A percentile compares a stretch with the other conserved stretches of the same genome.
These are phyloP conservation scores for Jacaranda copaia DNA, from an alignment of 257 asterid species.

Conservation along the genomic window DNA sequence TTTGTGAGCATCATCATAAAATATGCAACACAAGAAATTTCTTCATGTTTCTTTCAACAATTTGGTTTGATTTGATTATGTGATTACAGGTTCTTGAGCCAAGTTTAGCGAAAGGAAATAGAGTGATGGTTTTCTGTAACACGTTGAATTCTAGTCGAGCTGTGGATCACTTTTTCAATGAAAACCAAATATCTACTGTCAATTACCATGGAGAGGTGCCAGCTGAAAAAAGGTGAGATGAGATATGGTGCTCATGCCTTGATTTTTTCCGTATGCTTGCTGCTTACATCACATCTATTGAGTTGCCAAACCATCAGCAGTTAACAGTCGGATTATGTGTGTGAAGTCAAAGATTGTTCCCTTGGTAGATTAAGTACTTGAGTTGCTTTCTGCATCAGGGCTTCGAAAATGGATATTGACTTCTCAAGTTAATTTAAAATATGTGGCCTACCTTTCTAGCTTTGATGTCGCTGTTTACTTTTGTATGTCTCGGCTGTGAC, in stretches of 20 bases:
- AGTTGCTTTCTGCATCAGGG: background rate
- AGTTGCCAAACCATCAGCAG: background rate
- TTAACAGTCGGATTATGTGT: background rate
- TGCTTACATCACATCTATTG: background rate
- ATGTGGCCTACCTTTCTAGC: background rate
- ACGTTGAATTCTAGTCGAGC: constrained; percentile 98
- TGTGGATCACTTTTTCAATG: constrained; percentile 86
- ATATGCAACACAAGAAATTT: background rate
- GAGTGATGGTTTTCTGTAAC: constrained; percentile 98
- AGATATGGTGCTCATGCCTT: constrained; percentile 20
- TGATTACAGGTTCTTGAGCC: constrained; percentile 93
- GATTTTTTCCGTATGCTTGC: background rate
- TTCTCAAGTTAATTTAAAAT: constrained; percentile 1
- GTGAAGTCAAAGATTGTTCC: background rate
- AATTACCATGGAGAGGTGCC: constrained; percentile 99
- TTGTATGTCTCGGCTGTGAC: background rate
- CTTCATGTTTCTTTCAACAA: constrained; percentile 5
- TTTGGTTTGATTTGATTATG: constrained; percentile 25
- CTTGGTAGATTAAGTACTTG: constrained; percentile 9
- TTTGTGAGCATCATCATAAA: background rate
- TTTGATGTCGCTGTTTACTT: background rate
- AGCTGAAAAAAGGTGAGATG: constrained; percentile 86
- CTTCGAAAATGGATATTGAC: constrained; percentile 5
- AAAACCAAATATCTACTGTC: constrained; percentile 86
- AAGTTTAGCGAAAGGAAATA: constrained; percentile 94